A percentile compares a stretch with the other conserved stretches of the same genome.
phyloP scores from a whole-genome alignment of 306 rosid species.

The Cucumis melo region DNA sequence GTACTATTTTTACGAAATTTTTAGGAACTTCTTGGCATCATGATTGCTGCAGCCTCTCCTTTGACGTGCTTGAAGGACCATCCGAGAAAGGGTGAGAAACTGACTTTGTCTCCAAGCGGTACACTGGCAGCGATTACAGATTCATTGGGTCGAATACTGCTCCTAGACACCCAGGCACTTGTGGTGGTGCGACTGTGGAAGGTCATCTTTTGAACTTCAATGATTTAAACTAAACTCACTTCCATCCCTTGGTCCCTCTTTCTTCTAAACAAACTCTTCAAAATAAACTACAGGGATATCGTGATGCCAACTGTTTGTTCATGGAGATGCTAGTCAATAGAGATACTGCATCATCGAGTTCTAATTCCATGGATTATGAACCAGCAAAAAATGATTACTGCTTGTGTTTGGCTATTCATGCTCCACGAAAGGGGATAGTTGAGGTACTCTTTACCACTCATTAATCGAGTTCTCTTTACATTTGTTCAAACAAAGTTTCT shows the following conservation, averaged over 20 bases:
- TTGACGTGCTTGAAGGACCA: constrained; percentile 81
- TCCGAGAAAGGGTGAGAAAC: constrained; percentile 98
- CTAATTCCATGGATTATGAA: constrained; percentile 48
- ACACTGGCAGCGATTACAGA: constrained; percentile 94
- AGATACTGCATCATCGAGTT: constrained; percentile 52
- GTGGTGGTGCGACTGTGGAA: constrained; percentile 98
- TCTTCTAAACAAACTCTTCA: neutral
- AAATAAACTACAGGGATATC: constrained; percentile 54
- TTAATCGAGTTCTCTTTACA: neutral
- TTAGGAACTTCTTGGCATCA: constrained; percentile 11
- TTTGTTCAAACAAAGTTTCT: neutral
- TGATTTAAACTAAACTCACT: neutral
- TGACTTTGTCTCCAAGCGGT: constrained; percentile 92
- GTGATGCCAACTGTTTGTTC: constrained; percentile 87
- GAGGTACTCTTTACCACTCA: constrained; percentile 39
- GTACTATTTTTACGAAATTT: neutral
- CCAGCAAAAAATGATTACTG: constrained; percentile 83
- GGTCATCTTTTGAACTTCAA: constrained; percentile 26
- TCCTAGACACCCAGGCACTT: constrained; percentile 91
- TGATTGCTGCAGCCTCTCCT: constrained; percentile 61
- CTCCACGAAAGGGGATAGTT: constrained; percentile 85
- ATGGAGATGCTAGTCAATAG: constrained; percentile 87
- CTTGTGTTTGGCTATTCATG: constrained; percentile 94
- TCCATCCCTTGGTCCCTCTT: neutral
- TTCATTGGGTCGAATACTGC: constrained; percentile 95